phyloP scores from a whole-genome alignment of 148 eudicot genomes.

The Agrostemma githago region DNA sequence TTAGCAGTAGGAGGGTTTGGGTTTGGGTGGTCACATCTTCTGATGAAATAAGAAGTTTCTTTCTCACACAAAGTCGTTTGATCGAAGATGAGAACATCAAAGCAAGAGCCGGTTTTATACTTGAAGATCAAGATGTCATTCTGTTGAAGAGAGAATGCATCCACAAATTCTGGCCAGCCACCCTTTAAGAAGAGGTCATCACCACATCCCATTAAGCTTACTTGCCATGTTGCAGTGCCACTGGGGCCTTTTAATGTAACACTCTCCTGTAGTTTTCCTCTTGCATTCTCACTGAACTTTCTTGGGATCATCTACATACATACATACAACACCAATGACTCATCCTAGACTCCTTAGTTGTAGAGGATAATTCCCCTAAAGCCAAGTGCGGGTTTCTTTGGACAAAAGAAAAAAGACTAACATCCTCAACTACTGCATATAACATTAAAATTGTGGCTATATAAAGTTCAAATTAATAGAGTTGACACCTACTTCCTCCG shows the following conservation, averaged over 20 bases:
- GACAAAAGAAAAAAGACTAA: no score
- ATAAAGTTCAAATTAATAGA: not conserved
- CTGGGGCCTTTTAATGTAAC: slow-evolving; percentile 43
- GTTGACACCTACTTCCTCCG: not conserved
- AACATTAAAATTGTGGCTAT: not conserved
- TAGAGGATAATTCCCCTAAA: no score
- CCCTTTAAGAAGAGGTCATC: slow-evolving; percentile 28
- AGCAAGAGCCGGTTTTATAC: slow-evolving; percentile 40
- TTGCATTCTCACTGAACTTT: slow-evolving; percentile 37
- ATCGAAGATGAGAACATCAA: slow-evolving; percentile 42
- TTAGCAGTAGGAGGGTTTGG: not conserved
- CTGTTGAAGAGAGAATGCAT: slow-evolving; percentile 35
- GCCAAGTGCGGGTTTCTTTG: no score
- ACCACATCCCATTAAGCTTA: slow-evolving; percentile 26
- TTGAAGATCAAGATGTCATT: slow-evolving; percentile 47
- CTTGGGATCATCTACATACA: slow-evolving; percentile 40
- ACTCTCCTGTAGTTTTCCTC: slow-evolving; percentile 28
- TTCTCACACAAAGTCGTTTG: slow-evolving; percentile 43
- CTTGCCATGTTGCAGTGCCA: slow-evolving; percentile 44
- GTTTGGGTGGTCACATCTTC: slow-evolving; percentile 32
- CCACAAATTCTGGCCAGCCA: slow-evolving; percentile 51
- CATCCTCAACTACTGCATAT: not conserved
- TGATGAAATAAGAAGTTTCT: slow-evolving; percentile 44
- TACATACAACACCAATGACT: not conserved
- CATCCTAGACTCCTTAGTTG: not conserved